Evolutionary conservation across 345 rosid genomes (phyloP).

Genomic region (Arabis hirsuta): DNA sequence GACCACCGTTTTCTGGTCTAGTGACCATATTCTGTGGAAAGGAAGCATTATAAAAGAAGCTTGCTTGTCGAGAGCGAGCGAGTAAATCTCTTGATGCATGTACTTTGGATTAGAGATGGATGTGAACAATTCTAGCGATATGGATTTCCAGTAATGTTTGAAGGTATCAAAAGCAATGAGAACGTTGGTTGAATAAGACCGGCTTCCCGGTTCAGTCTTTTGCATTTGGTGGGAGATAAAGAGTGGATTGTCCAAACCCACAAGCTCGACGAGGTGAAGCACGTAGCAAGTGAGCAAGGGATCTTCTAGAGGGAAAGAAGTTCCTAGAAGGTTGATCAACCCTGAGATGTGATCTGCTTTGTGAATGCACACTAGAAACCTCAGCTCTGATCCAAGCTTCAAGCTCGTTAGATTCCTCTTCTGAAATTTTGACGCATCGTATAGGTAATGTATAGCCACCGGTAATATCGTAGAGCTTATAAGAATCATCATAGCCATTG

Average conservation of each 20-base stretch:
- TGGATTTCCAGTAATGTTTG: conserved; percentile 33
- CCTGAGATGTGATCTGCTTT: conserved; percentile 45
- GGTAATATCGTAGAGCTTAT: conserved; percentile 36
- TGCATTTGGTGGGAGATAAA: conserved; percentile 47
- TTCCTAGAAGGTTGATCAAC: conserved; percentile 40
- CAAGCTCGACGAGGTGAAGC: conserved; percentile 44
- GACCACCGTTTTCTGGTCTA: conserved; percentile 41
- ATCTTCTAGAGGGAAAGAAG: conserved; percentile 31
- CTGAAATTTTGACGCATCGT: conserved; percentile 55
- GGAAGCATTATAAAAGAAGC: conserved; percentile 60
- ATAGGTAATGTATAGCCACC: conserved; percentile 37
- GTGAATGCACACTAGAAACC: conserved; percentile 57
- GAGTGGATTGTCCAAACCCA: conserved; percentile 39
- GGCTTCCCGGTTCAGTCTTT: conserved; percentile 35
- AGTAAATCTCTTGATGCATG: conserved; percentile 62
- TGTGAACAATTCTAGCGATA: conserved; percentile 35
- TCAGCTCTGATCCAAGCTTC: conserved; percentile 44
- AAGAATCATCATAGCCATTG: conserved; percentile 28
- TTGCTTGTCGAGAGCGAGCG: conserved; percentile 53
- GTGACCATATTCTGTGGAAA: conserved; percentile 57
- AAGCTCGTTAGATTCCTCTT: conserved; percentile 46
- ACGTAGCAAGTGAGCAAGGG: conserved; percentile 27
- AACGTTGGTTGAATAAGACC: conserved; percentile 36
- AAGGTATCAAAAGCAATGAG: conserved; percentile 36
- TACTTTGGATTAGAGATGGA: conserved; percentile 42